phyloP scores from a whole-genome alignment of 2,329 filamentous ascomycete genomes.

The Scedosporium aurantiacum region DNA sequence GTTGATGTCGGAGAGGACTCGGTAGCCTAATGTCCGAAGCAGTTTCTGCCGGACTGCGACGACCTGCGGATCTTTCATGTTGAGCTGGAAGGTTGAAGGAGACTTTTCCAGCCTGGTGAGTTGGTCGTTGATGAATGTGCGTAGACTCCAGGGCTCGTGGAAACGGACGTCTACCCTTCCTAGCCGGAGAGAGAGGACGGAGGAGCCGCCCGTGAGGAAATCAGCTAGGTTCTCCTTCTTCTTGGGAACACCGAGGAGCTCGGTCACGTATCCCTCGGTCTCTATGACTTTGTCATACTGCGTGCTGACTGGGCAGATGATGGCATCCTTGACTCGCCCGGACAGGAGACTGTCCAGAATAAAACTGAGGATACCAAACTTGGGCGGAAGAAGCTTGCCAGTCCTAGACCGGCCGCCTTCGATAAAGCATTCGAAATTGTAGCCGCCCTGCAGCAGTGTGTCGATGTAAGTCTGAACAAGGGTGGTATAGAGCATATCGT shows the following conservation, averaged over 20 bases:
- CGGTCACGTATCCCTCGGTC: slow-evolving; percentile 91
- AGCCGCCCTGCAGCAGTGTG: slow-evolving; percentile 77
- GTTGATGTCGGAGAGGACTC: slow-evolving; percentile 89
- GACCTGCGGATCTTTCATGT: slow-evolving; percentile 27
- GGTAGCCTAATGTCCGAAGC: slow-evolving; percentile 79
- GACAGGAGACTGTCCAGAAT: slow-evolving; percentile 83
- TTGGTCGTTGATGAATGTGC: slow-evolving; percentile 71
- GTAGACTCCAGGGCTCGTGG: slow-evolving; percentile 88
- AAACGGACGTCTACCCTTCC: slow-evolving; percentile 92
- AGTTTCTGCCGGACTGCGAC: slow-evolving; percentile 56
- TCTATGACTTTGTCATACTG: slow-evolving; percentile 99
- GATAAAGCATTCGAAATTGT: slow-evolving; percentile 95
- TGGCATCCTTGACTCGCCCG: slow-evolving; percentile 76
- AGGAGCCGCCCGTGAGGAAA: slow-evolving; percentile 76
- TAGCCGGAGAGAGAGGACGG: slow-evolving; percentile 75
- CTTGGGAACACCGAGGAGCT: slow-evolving; percentile 87
- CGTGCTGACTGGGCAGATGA: slow-evolving; percentile 91
- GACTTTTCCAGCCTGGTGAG: slow-evolving; percentile 35
- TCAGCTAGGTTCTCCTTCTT: slow-evolving; percentile 87
- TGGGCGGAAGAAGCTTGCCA: slow-evolving; percentile 84
- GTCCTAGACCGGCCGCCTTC: slow-evolving; percentile 89
- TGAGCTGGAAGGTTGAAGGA: slow-evolving; percentile 27
- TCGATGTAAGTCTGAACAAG: slow-evolving; percentile 97
- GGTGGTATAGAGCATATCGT: slow-evolving; percentile 80
- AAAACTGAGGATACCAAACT: slow-evolving; percentile 90